Percentiles rank a stretch among this genome's conserved stretches.
These are phyloP conservation scores for Emydomyces testavorans DNA, from an alignment of 2,329 filamentous ascomycete genomes.

Conservation along the genomic window DNA sequence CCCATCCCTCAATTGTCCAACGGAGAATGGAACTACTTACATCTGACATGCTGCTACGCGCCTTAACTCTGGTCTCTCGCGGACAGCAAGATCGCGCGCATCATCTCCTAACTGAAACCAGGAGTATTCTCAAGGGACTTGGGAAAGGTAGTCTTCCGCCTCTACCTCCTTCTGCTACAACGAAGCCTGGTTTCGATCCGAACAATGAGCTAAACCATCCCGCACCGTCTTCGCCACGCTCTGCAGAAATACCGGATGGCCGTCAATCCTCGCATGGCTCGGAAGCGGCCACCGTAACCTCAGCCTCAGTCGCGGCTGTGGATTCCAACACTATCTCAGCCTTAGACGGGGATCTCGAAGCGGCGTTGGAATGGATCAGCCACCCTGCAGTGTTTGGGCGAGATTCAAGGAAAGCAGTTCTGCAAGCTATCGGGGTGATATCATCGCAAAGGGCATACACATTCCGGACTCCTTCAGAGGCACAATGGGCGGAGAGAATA, in stretches of 20 bases:
- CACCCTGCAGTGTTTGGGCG: slow-evolving; percentile 90
- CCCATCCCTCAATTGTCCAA: slow-evolving; percentile 89
- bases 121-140: slow-evolving; percentile 88
- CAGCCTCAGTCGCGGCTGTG: slow-evolving; percentile 58
- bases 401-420: slow-evolving; percentile 86
- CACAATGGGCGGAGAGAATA: slow-evolving; percentile 76
- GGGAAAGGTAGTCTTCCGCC: slow-evolving; percentile 91
- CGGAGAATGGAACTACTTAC: slow-evolving; percentile 94
- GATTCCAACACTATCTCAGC: slow-evolving; percentile 71
- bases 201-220: slow-evolving; percentile 25
- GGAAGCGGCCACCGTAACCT: slow-evolving; percentile 40
- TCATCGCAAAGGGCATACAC: slow-evolving; percentile 89
- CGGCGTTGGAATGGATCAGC: slow-evolving; percentile 91
- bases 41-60: slow-evolving; percentile 92
- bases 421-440: slow-evolving; percentile 94
- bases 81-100: slow-evolving; percentile 90
- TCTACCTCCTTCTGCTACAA: slow-evolving; percentile 47
- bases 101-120: slow-evolving; percentile 82
- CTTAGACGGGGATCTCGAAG: slow-evolving; percentile 80
- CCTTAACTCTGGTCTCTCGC: slow-evolving; percentile 77
- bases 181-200: slow-evolving; percentile 30
- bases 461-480: slow-evolving; percentile 79
- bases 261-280: slow-evolving; percentile 23
- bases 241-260: slow-evolving; percentile 26
- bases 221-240: slow-evolving; percentile 30